These are phyloP conservation scores for Citrus glauca DNA, from an alignment of 345 rosid genomes.

Conservation along the genomic window DNA sequence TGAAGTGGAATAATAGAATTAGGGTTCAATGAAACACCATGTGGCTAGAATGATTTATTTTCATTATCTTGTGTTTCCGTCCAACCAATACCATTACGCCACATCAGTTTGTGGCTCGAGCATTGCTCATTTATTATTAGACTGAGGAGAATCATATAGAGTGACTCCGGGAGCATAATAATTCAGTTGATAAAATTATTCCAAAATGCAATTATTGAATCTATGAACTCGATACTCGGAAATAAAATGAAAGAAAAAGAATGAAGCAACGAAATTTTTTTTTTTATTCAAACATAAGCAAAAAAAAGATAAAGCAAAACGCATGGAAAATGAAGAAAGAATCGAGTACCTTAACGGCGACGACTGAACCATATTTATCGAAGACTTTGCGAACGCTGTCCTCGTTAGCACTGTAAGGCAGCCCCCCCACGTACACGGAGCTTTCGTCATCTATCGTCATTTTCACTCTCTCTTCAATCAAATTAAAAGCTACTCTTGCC, in stretches of 20 bases:
- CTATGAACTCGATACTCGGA: too few relatives aligned
- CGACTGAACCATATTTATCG: slow-evolving; percentile 57
- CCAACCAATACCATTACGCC: not conserved
- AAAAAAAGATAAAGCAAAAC: not conserved
- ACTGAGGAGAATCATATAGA: not conserved
- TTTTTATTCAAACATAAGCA: not conserved
- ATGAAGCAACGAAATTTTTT: not conserved
- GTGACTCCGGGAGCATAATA: not conserved
- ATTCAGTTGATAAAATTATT: not conserved
- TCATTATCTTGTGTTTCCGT: too few relatives aligned
- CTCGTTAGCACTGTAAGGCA: slow-evolving; percentile 69
- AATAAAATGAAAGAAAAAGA: not conserved
- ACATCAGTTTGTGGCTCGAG: too few relatives aligned
- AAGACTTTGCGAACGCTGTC: slow-evolving; percentile 61
- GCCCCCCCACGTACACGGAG: slow-evolving; percentile 90
- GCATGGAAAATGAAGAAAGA: not conserved
- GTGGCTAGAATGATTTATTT: not conserved
- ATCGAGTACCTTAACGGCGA: slow-evolving; percentile 60
- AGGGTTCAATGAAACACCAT: not conserved
- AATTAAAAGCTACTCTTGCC: not conserved
- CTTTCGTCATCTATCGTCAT: slow-evolving; percentile 86
- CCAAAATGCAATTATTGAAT: not conserved
- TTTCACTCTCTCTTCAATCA: not conserved
- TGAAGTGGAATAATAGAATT: not conserved
- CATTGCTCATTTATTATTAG: not conserved